phyloP scores from a whole-genome alignment of 2,329 filamentous ascomycete genomes.

The Sporothrix schenckii region DNA sequence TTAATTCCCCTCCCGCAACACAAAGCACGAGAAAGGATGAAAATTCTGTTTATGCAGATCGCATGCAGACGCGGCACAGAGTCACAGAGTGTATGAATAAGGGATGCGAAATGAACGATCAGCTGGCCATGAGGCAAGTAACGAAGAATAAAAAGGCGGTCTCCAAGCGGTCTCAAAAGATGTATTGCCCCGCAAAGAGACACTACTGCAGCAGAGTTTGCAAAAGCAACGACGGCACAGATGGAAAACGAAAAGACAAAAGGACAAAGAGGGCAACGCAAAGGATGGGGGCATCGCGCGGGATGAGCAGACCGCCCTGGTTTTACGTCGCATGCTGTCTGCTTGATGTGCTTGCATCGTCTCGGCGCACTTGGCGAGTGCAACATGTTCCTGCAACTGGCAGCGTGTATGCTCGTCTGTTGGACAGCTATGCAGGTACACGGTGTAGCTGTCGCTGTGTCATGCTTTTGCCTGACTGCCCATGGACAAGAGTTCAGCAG shows the following conservation, averaged over 20 bases:
- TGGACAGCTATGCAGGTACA: slow-evolving; percentile 21
- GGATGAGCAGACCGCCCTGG: neutral
- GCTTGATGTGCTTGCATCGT: neutral
- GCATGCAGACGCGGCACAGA: slow-evolving; percentile 12
- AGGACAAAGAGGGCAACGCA: neutral
- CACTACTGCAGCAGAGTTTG: slow-evolving; percentile 14
- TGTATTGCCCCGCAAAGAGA: slow-evolving; percentile 5
- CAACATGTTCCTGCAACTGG: neutral
- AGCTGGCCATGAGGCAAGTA: neutral
- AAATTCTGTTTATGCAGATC: slow-evolving; percentile 16
- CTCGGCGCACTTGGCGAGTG: neutral
- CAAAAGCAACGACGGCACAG: slow-evolving; percentile 25
- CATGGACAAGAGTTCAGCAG: neutral
- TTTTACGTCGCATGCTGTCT: too few species aligned
- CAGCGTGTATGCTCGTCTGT: neutral
- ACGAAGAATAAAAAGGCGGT: neutral
- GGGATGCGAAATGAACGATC: neutral
- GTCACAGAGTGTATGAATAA: neutral
- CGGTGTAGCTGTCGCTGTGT: neutral
- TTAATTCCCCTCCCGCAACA: too few species aligned
- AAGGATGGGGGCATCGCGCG: neutral
- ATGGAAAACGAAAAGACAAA: neutral
- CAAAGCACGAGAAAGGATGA: neutral
- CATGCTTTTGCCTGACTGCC: neutral
- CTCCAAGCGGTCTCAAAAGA: too few species aligned